These are phyloP conservation scores for Lyophyllum decastes DNA, from an alignment of 768 basidiomycete species.

Conservation along the genomic window DNA sequence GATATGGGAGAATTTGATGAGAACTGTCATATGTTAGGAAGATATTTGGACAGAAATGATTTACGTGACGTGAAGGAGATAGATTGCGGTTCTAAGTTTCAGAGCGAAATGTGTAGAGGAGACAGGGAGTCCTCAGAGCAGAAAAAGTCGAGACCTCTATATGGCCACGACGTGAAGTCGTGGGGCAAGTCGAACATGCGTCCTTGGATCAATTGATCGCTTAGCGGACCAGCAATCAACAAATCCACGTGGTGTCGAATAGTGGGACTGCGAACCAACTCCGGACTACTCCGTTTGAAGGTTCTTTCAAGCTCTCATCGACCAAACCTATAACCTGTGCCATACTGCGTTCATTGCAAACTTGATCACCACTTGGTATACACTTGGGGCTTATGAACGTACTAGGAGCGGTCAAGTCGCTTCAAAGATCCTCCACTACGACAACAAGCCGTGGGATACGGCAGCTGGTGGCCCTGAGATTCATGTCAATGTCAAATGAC, in stretches of 20 bases:
- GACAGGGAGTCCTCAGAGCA: not conserved
- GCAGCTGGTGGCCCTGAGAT: not conserved
- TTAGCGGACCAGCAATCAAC: not conserved
- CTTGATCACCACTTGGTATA: not conserved
- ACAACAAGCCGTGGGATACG: not conserved
- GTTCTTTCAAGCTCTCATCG: not conserved
- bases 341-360: not conserved
- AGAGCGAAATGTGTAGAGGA: not conserved
- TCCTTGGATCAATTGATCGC: not conserved
- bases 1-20: conserved; percentile 18
- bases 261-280: not conserved
- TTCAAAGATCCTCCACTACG: not conserved
- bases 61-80: conserved; percentile 4
- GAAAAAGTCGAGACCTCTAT: too few relatives aligned
- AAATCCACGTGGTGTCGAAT: not conserved
- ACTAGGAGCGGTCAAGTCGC: not conserved
- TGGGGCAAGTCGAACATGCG: not conserved
- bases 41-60: conserved; percentile 7
- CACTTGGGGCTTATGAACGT: not conserved
- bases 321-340: not conserved
- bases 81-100: not conserved
- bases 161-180: too few relatives aligned
- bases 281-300: not conserved
- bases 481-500: conserved; percentile 6
- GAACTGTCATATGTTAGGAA: conserved; percentile 17